phyloP scores from a whole-genome alignment of 345 rosid species.

The Psidium friedrichsthalianum region DNA sequence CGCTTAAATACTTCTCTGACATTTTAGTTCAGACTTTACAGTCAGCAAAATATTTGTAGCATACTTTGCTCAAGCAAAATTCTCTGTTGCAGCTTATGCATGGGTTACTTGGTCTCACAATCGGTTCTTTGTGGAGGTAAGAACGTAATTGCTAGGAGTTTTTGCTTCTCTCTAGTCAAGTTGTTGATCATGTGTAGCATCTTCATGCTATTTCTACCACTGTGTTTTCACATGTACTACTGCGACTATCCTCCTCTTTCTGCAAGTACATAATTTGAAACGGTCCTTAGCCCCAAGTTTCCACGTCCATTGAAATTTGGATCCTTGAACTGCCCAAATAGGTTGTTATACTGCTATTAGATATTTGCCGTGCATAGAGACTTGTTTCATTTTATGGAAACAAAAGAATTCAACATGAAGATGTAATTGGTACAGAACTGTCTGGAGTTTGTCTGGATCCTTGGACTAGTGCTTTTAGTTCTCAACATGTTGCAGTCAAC shows the following conservation, averaged over 20 bases:
- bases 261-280: not conserved
- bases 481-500: not conserved
- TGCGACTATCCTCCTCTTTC: not conserved
- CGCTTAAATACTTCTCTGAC: not conserved
- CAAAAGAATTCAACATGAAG: not conserved
- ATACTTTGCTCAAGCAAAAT: not conserved
- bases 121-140: constrained; percentile 92
- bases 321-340: not conserved
- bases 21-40: not conserved
- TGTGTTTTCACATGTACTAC: not conserved
- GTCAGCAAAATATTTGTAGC: not conserved
- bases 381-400: not conserved
- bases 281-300: not conserved
- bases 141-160: not conserved
- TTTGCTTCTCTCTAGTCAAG: not conserved
- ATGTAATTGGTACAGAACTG: not conserved
- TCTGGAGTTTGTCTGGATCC: not conserved
- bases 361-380: not conserved
- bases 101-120: constrained; percentile 73
- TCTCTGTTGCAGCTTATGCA: constrained; percentile 56
- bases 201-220: not conserved
- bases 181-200: not conserved
- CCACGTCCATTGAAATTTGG: not conserved
- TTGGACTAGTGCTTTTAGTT: not conserved
- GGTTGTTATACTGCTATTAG: not conserved